Evolutionary conservation across 106 monocot genomes (phyloP).

Genomic region (Allium fistulosum): DNA sequence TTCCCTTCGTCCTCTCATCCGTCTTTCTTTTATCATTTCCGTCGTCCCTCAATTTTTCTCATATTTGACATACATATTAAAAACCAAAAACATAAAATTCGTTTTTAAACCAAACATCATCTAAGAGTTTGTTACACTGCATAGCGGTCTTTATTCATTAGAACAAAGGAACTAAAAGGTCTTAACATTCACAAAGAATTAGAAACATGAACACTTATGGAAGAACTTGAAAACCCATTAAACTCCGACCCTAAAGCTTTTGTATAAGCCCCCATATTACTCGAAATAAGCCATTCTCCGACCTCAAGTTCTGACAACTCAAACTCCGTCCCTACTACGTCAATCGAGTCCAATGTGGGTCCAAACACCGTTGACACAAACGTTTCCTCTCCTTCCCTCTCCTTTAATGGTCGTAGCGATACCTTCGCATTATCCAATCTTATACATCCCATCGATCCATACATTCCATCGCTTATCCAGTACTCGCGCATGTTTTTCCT

Average conservation of each 20-base stretch:
- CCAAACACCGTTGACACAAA: constrained; percentile 25
- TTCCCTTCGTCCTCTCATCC: no score
- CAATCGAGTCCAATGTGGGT: constrained; percentile 14
- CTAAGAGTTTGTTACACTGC: no score
- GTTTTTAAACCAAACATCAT: no score
- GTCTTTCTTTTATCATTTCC: no score
- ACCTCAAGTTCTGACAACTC: constrained; percentile 17
- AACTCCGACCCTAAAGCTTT: constrained; percentile 7
- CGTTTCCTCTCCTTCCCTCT: not conserved
- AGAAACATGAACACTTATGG: constrained; percentile 2
- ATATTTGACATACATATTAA: no score
- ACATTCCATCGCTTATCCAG: constrained; percentile 22
- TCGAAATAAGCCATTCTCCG: constrained; percentile 18
- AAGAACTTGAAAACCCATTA: constrained; percentile 15
- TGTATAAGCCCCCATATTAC: constrained; percentile 23
- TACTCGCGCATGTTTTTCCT: constrained; percentile 13
- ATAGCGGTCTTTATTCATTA: no score
- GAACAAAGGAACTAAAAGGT: no score
- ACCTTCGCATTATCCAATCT: not conserved
- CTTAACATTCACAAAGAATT: not conserved
- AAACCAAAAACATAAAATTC: no score
- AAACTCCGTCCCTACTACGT: constrained; percentile 4
- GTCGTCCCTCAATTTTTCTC: no score
- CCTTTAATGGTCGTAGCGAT: not conserved
- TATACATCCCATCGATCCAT: constrained; percentile 14